phyloP scores from a whole-genome alignment of 148 eudicot genomes.

The Polygonum maritimum region DNA sequence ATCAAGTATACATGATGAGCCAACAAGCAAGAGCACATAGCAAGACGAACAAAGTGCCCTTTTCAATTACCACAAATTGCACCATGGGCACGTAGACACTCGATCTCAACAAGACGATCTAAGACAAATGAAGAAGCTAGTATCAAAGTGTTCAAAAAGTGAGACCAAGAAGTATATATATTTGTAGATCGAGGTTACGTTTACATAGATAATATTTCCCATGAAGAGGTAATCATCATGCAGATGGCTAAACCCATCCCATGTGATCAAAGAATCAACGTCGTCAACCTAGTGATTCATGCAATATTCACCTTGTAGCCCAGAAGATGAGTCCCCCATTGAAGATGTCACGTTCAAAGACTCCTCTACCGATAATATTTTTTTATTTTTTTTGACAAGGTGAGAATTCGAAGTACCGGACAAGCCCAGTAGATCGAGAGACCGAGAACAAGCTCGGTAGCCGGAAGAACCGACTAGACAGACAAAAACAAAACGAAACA shows the following conservation, averaged over 20 bases:
- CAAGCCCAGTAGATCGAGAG: no score
- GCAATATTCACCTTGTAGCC: slow-evolving; percentile 13
- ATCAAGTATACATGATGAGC: background rate
- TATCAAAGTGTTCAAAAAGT: background rate
- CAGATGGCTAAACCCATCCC: slow-evolving; percentile 28
- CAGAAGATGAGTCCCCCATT: background rate
- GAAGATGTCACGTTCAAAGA: background rate
- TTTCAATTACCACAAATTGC: background rate
- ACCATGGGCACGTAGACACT: background rate
- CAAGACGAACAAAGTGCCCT: background rate
- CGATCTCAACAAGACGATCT: background rate
- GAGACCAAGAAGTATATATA: background rate
- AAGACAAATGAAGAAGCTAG: background rate
- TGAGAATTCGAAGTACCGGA: no score
- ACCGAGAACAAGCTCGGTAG: no score
- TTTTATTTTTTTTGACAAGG: no score
- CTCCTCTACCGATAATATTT: no score
- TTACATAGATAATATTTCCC: background rate
- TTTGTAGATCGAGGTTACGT: background rate
- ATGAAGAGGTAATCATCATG: slow-evolving; percentile 24
- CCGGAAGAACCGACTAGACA: no score
- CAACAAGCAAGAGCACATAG: background rate
- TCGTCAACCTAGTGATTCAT: slow-evolving; percentile 31
- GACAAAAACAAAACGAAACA: no score
- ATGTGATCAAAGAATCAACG: slow-evolving; percentile 34